These are phyloP conservation scores for Pichia sp. DNA, from an alignment of 1,139 yeast species.

Conservation along the genomic window DNA sequence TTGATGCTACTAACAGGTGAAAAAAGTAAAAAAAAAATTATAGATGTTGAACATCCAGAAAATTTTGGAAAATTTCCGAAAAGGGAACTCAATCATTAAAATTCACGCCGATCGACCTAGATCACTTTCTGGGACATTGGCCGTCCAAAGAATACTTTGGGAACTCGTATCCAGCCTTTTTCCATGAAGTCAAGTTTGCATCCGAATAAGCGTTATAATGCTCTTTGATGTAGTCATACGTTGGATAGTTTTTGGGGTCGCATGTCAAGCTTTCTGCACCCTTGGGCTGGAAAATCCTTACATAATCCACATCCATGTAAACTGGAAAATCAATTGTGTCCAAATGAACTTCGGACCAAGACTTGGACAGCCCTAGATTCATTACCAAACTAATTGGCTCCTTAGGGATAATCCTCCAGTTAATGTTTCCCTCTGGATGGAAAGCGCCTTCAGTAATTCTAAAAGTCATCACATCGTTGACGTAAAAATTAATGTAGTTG, in stretches of 20 bases:
- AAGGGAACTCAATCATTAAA: neutral
- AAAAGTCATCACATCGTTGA: slow-evolving; percentile 51
- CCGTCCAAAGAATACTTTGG: slow-evolving; percentile 28
- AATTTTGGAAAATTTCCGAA: neutral
- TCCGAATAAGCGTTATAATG: slow-evolving; percentile 47
- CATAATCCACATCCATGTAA: slow-evolving; percentile 47
- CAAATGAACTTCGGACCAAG: slow-evolving; percentile 64
- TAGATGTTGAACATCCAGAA: neutral
- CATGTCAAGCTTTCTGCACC: slow-evolving; percentile 43
- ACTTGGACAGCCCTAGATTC: slow-evolving; percentile 56
- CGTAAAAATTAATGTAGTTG: slow-evolving; percentile 68
- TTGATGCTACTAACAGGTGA: neutral
- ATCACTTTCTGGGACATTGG: neutral
- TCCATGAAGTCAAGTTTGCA: slow-evolving; percentile 43
- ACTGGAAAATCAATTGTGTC: slow-evolving; percentile 48
- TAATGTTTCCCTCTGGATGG: slow-evolving; percentile 58
- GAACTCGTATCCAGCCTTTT: slow-evolving; percentile 33
- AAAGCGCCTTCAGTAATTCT: slow-evolving; percentile 46
- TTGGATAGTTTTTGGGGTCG: slow-evolving; percentile 54
- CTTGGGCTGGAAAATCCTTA: slow-evolving; percentile 54
- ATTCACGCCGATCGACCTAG: neutral
- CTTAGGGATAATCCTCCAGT: slow-evolving; percentile 53
- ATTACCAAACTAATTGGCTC: slow-evolving; percentile 61
- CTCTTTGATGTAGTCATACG: slow-evolving; percentile 47
- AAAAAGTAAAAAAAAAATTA: neutral